Conservation (phyloP, 2,329 filamentous ascomycete species). For the Colletotrichum noveboracense region DNA sequence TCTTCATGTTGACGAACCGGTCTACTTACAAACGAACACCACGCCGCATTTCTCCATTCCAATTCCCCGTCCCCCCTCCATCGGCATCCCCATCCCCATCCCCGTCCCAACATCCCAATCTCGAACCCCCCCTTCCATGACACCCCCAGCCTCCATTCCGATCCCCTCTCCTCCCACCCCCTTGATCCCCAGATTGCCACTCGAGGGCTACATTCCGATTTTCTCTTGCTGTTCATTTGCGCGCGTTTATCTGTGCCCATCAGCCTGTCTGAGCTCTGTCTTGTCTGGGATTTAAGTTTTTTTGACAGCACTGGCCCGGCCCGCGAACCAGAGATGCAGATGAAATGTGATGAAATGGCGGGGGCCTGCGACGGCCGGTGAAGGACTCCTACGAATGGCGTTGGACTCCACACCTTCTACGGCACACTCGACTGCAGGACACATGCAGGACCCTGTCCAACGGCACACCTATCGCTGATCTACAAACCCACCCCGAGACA, state of each 20-base stretch:
- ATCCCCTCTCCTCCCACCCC: not conserved
- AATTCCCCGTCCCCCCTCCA: not conserved
- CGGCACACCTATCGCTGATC: not conserved
- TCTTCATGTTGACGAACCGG: not conserved
- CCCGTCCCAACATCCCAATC: not conserved
- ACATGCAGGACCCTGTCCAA: constrained; percentile 15
- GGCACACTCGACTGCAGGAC: constrained; percentile 6
- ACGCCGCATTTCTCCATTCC: not conserved
- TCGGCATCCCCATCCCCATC: not conserved
- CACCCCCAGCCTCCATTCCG: not conserved
- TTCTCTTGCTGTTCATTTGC: not conserved
- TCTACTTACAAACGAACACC: not conserved
- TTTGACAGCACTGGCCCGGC: constrained; percentile 18
- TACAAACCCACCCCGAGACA: not conserved
- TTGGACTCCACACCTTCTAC: constrained; percentile 11
- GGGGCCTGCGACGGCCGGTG: constrained; percentile 7
- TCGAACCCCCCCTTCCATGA: not conserved
- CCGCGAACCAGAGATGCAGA: constrained; percentile 18
- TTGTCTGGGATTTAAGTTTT: constrained; percentile 13
- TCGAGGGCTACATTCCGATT: not conserved
- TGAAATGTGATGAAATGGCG: constrained; percentile 9
- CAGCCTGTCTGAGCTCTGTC: not conserved
- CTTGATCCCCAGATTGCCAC: constrained; percentile 2
- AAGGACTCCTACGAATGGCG: constrained; percentile 9
- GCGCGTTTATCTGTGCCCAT: not conserved